phyloP scores from a whole-genome alignment of 2,329 filamentous ascomycete species.

The Aureobasidium sp. region DNA sequence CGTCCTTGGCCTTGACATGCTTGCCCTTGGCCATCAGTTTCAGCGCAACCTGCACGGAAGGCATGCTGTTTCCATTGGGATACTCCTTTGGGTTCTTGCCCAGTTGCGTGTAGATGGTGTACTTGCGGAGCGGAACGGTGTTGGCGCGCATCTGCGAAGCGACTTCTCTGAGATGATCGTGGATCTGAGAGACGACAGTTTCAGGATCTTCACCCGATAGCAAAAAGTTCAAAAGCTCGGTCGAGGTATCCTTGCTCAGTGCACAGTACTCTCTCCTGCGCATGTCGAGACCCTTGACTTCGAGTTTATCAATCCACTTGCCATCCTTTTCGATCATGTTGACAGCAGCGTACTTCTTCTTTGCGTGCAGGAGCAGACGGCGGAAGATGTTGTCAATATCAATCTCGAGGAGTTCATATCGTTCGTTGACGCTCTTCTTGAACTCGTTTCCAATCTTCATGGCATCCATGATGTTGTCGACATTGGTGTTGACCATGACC shows the following conservation, averaged over 20 bases:
- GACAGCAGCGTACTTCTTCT: slow-evolving; percentile 98
- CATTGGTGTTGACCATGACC: slow-evolving; percentile 99
- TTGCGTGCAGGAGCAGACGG: slow-evolving; percentile 85
- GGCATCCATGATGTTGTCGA: slow-evolving; percentile 84
- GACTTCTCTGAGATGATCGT: slow-evolving; percentile 86
- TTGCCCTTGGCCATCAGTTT: slow-evolving; percentile 83
- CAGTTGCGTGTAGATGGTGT: slow-evolving; percentile 96
- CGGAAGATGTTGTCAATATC: slow-evolving; percentile 98
- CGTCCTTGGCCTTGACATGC: slow-evolving; percentile 83
- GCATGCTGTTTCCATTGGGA: slow-evolving; percentile 90
- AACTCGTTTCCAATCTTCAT: slow-evolving; percentile 90
- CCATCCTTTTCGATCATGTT: slow-evolving; percentile 81
- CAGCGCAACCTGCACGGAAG: slow-evolving; percentile 90
- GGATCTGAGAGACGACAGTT: slow-evolving; percentile 77
- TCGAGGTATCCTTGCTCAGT: slow-evolving; percentile 89
- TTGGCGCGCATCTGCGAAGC: slow-evolving; percentile 78
- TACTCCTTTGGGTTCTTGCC: slow-evolving; percentile 92
- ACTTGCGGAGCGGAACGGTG: slow-evolving; percentile 70
- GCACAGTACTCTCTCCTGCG: slow-evolving; percentile 93
- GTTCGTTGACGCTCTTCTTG: slow-evolving; percentile 89
- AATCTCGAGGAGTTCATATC: slow-evolving; percentile 88
- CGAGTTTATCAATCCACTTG: slow-evolving; percentile 88
- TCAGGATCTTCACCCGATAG: slow-evolving; percentile 91
- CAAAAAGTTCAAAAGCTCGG: slow-evolving; percentile 80
- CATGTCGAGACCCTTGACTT: slow-evolving; percentile 98